Percentiles rank a stretch among this genome's conserved stretches.
phyloP scores from a whole-genome alignment of 208 protist species.

The Porcisia deanei region DNA sequence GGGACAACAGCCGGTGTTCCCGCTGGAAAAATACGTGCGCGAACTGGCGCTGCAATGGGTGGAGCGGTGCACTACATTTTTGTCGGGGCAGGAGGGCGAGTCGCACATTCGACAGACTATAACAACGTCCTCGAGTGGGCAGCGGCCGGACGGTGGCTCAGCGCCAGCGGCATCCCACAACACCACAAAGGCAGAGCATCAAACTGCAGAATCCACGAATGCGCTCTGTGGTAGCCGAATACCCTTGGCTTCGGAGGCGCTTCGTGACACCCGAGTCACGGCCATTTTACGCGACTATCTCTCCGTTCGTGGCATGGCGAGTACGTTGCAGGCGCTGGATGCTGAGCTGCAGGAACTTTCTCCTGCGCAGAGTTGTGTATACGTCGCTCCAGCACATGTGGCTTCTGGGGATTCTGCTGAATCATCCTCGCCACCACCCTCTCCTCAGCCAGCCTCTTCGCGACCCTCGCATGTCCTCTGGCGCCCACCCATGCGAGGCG shows the following conservation, averaged over 20 bases:
- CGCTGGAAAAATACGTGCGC: conserved; percentile 17
- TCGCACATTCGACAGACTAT: conserved; percentile 1
- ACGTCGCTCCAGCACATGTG: conserved; percentile 1
- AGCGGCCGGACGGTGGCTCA: not conserved
- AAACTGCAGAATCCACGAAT: not conserved
- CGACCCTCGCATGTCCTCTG: conserved; percentile 1
- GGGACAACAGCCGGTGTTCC: conserved; percentile 10
- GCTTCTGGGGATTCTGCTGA: not conserved
- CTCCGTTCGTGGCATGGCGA: conserved; percentile 45
- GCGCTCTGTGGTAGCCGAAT: not conserved
- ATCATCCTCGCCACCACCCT: not conserved
- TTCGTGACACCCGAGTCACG: conserved; percentile 40
- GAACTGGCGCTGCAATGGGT: conserved; percentile 16
- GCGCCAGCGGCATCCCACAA: not conserved
- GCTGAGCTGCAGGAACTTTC: conserved; percentile 40
- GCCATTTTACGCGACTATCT: conserved; percentile 60
- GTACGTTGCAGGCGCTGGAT: conserved; percentile 41
- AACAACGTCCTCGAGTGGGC: not conserved
- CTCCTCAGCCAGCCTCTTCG: not conserved
- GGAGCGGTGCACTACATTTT: conserved; percentile 5
- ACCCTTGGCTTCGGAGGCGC: conserved; percentile 12
- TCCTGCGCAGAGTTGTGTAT: conserved; percentile 10
- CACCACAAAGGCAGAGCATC: not conserved
- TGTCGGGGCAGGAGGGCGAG: conserved; percentile 11
- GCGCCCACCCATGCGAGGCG: conserved; percentile 5